These are phyloP conservation scores for Phytopythium boreale DNA, from an alignment of 352 stramenopile species.

Conservation along the genomic window DNA sequence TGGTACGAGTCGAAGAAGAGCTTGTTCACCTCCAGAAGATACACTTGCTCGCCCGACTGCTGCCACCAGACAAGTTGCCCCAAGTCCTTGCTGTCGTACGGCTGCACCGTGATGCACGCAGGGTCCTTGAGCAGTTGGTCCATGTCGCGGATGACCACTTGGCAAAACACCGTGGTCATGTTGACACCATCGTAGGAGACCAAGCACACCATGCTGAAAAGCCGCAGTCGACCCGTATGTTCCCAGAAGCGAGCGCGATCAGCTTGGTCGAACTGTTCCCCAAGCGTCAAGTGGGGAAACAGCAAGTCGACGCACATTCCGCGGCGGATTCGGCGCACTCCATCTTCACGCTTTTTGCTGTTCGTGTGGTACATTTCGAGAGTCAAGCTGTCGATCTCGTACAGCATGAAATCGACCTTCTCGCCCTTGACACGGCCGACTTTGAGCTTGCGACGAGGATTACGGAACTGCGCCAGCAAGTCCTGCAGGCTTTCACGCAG, in stretches of 20 bases:
- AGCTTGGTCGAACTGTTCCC: conserved; percentile 12
- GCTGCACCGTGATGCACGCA: conserved; percentile 29
- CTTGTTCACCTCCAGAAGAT: conserved; percentile 50
- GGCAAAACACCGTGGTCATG: conserved; percentile 31
- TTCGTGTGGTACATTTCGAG: conserved; percentile 24
- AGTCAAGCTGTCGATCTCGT: conserved; percentile 12
- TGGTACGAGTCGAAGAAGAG: conserved; percentile 51
- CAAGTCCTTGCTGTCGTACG: conserved; percentile 28
- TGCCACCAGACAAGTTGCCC: conserved; percentile 12
- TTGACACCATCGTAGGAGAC: conserved; percentile 14
- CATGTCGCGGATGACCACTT: conserved; percentile 29
- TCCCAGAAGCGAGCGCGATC: conserved; percentile 29
- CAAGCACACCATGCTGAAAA: conserved; percentile 33
- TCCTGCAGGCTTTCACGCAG: conserved; percentile 35
- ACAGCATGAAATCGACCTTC: conserved; percentile 13
- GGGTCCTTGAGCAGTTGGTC: conserved; percentile 24
- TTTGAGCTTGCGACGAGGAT: neutral
- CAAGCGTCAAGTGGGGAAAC: conserved; percentile 28
- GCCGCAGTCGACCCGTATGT: conserved; percentile 26
- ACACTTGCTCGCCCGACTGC: conserved; percentile 12
- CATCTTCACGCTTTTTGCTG: conserved; percentile 13
- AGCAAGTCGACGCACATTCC: conserved; percentile 28
- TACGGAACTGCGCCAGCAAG: conserved; percentile 17
- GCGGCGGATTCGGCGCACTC: conserved; percentile 17
- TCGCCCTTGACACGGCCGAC: conserved; percentile 8